Conservation (phyloP, 495 filamentous ascomycete genomes). For the Hypoxylon crocopeplum region DNA sequence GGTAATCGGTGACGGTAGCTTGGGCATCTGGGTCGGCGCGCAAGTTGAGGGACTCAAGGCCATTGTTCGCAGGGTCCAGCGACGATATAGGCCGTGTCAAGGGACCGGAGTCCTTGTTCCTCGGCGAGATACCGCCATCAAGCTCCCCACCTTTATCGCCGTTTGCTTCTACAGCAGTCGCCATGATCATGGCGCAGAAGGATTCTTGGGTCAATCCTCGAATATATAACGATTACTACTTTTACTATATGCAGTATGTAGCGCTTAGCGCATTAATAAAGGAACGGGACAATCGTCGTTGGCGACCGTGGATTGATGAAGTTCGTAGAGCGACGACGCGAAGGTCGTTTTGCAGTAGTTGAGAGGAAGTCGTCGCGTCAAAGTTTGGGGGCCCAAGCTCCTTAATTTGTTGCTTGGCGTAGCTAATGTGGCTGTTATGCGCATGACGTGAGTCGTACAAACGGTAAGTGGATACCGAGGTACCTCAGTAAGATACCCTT, state of each 20-base stretch:
- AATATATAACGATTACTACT: too few species aligned
- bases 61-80: constrained; percentile 38
- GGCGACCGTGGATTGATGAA: not conserved
- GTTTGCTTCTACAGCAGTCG: constrained; percentile 35
- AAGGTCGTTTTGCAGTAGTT: not conserved
- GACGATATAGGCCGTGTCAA: constrained; percentile 41
- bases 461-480: too few species aligned
- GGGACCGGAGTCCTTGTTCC: constrained; percentile 39
- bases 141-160: constrained; percentile 34
- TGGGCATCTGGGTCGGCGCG: constrained; percentile 88
- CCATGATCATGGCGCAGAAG: constrained; percentile 23
- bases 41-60: constrained; percentile 44
- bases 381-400: constrained; percentile 20
- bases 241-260: too few species aligned
- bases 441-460: too few species aligned
- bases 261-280: too few species aligned
- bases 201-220: too few species aligned
- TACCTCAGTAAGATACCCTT: too few species aligned
- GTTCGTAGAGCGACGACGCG: not conserved
- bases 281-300: not conserved
- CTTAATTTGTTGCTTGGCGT: not conserved
- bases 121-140: constrained; percentile 50
- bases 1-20: constrained; percentile 90
- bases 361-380: constrained; percentile 20
- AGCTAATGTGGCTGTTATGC: too few species aligned